A percentile compares a stretch with the other conserved stretches of the same genome.
These are phyloP conservation scores for Blastomyces silverae DNA, from an alignment of 2,329 filamentous ascomycete species.

Conservation along the genomic window DNA sequence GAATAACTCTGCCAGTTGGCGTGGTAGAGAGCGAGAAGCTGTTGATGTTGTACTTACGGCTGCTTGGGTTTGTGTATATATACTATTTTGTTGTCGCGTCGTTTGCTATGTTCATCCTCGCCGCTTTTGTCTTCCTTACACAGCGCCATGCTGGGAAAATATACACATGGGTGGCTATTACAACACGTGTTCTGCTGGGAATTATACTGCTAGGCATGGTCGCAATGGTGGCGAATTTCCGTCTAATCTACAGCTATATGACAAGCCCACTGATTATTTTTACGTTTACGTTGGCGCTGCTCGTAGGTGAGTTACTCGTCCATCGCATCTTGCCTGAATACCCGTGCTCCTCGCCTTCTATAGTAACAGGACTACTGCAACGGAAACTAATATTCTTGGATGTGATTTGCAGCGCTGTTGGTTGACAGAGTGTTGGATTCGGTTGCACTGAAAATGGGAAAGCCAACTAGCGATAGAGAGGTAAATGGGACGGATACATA, in stretches of 20 bases:
- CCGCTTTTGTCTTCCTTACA: constrained; percentile 30
- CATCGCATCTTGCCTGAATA: neutral
- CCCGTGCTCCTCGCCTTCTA: neutral
- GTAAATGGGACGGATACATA: neutral
- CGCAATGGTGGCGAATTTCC: constrained; percentile 30
- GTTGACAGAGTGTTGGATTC: constrained; percentile 11
- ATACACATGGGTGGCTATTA: constrained; percentile 26
- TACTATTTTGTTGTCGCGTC: constrained; percentile 37
- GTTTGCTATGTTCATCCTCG: constrained; percentile 34
- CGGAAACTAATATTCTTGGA: neutral
- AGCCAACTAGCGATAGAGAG: neutral
- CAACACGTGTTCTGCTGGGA: constrained; percentile 29
- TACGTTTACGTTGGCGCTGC: constrained; percentile 30
- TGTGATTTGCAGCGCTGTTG: constrained; percentile 8
- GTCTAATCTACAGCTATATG: constrained; percentile 36
- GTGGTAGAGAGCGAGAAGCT: constrained; percentile 29
- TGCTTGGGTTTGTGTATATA: constrained; percentile 37
- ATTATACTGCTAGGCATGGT: constrained; percentile 28
- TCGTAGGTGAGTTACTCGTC: constrained; percentile 24
- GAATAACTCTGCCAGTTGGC: constrained; percentile 31
- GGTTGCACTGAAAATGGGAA: constrained; percentile 2
- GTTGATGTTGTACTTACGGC: constrained; percentile 34
- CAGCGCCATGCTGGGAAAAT: constrained; percentile 25
- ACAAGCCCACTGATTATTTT: constrained; percentile 37
- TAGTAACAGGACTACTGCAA: neutral